Conservation (phyloP, 805 yeast genomes). For the Cyberlindnera suaveolens region DNA sequence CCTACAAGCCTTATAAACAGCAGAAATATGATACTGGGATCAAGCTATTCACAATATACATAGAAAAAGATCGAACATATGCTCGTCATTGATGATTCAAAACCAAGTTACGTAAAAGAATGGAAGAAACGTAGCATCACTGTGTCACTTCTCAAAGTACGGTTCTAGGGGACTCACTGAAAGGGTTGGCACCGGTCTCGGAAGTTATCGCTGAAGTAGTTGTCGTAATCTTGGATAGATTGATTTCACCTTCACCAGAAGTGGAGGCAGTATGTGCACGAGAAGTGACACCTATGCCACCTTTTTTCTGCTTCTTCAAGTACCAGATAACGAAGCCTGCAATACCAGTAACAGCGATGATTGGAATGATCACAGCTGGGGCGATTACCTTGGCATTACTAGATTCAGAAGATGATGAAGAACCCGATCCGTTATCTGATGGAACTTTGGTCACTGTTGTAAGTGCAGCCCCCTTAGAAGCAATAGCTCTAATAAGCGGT, state of each 20-base stretch:
- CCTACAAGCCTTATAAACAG: too few relatives aligned
- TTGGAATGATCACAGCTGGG: conserved; percentile 40
- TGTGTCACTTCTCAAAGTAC: conserved; percentile 12
- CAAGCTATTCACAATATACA: too few relatives aligned
- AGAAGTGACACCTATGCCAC: conserved; percentile 2
- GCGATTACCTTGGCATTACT: conserved; percentile 28
- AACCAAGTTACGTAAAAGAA: too few relatives aligned
- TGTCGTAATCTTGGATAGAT: conserved; percentile 21
- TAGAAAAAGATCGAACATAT: too few relatives aligned
- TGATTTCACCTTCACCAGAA: conserved; percentile 15
- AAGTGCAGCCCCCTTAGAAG: conserved; percentile 26
- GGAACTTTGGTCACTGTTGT: conserved; percentile 31
- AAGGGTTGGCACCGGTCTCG: conserved; percentile 22
- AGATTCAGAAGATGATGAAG: conserved; percentile 13
- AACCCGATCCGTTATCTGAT: conserved; percentile 29
- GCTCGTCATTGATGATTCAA: too few relatives aligned
- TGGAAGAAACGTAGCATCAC: too few relatives aligned
- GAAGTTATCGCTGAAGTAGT: conserved; percentile 18
- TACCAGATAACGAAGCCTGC: conserved; percentile 27
- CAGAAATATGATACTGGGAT: too few relatives aligned
- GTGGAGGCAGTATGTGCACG: neutral
- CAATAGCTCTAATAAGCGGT: conserved; percentile 33
- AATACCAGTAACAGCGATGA: conserved; percentile 27
- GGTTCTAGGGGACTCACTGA: conserved; percentile 24
- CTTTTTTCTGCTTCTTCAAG: conserved; percentile 21